A percentile compares a stretch with the other conserved stretches of the same genome.
Conservation (phyloP, 257 asterid species). For the Primulina huaijiensis region DNA sequence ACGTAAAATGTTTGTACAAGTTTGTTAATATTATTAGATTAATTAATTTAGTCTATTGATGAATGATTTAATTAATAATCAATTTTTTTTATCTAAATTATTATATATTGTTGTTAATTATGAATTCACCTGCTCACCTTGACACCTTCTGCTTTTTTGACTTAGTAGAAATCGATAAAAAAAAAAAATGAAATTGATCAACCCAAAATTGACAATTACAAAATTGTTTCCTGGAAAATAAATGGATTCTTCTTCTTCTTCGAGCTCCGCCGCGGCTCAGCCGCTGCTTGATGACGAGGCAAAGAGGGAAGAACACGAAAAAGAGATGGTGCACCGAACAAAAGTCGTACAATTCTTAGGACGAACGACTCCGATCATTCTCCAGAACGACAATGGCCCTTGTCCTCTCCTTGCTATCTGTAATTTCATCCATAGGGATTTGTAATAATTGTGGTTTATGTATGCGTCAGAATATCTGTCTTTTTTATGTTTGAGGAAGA, state of each 20-base stretch:
- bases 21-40: too few species aligned
- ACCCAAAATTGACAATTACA: background rate
- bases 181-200: background rate
- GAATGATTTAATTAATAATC: too few species aligned
- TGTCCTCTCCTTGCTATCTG: constrained; percentile 98
- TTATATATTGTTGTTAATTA: too few species aligned
- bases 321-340: constrained; percentile 61
- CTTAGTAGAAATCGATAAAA: too few species aligned
- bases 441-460: constrained; percentile 4
- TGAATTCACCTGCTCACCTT: too few species aligned
- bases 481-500: constrained; percentile 19
- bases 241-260: constrained; percentile 34
- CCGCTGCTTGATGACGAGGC: constrained; percentile 33
- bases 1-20: too few species aligned
- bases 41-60: too few species aligned
- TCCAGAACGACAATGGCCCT: constrained; percentile 95
- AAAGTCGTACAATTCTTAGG: constrained; percentile 83
- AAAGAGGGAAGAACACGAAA: constrained; percentile 35
- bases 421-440: constrained; percentile 41
- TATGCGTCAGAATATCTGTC: background rate
- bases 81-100: too few species aligned
- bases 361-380: constrained; percentile 71
- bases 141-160: too few species aligned
- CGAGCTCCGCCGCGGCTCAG: constrained; percentile 28
- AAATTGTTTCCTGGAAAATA: background rate